Percentiles rank a stretch among this genome's conserved stretches.
Evolutionary conservation across 495 filamentous ascomycete species (phyloP).

Genomic region (Penicillium coprophilum): DNA sequence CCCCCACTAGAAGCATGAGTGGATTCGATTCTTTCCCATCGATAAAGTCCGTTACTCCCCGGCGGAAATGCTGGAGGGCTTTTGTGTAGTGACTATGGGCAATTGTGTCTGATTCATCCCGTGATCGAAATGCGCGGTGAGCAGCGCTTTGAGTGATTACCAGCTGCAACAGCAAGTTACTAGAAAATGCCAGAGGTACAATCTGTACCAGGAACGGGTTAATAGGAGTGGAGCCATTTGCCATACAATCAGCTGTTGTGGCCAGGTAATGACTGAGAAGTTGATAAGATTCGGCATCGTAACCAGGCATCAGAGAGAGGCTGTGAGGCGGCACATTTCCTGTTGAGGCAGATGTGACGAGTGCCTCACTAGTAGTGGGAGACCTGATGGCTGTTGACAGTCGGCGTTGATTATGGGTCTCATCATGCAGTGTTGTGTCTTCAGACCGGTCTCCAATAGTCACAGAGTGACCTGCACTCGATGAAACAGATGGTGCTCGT

Average conservation of each 20-base stretch:
- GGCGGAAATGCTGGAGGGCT: conserved; percentile 34
- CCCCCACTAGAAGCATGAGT: conserved; percentile 37
- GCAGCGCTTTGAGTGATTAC: conserved; percentile 42
- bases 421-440: background rate
- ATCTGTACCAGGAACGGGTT: conserved; percentile 42
- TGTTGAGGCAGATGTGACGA: conserved; percentile 13
- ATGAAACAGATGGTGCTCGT: conserved; percentile 22
- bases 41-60: conserved; percentile 37
- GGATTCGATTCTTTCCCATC: conserved; percentile 40
- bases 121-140: conserved; percentile 37
- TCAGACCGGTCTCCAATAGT: conserved; percentile 3
- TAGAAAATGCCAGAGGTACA: conserved; percentile 40
- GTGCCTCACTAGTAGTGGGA: background rate
- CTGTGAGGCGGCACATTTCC: conserved; percentile 30
- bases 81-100: conserved; percentile 39
- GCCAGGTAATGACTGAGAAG: conserved; percentile 39
- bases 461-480: conserved; percentile 16
- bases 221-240: conserved; percentile 39
- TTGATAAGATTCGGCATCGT: conserved; percentile 34
- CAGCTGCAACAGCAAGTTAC: conserved; percentile 37
- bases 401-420: background rate
- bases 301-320: conserved; percentile 37
- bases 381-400: conserved; percentile 2
- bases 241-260: conserved; percentile 41
- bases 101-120: conserved; percentile 36